Evolutionary conservation across 139 green algal genomes (phyloP).

Genomic region (Mesotaenium endlicherianum): DNA sequence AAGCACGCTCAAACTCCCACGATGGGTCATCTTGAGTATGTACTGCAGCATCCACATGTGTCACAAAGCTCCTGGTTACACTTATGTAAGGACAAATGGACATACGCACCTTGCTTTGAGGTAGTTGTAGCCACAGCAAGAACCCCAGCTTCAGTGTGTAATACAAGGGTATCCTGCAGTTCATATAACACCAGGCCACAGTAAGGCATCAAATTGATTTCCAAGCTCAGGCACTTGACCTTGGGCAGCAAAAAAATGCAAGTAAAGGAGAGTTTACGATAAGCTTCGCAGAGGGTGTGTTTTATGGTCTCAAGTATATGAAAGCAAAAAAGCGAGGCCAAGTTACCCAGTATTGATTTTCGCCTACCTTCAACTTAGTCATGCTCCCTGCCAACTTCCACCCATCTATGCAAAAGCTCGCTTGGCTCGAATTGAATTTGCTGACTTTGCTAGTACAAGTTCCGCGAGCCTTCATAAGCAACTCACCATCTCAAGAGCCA

Average conservation of each 20-base stretch:
- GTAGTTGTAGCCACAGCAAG: slow-evolving; percentile 51
- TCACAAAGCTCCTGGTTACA: background rate
- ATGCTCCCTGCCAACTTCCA: too few relatives aligned
- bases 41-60: background rate
- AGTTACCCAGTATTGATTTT: background rate
- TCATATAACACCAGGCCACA: slow-evolving; percentile 24
- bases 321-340: background rate
- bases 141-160: slow-evolving; percentile 51
- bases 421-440: too few relatives aligned
- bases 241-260: background rate
- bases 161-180: slow-evolving; percentile 41
- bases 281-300: background rate
- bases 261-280: background rate
- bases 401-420: too few relatives aligned
- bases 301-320: background rate
- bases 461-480: background rate
- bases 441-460: background rate
- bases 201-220: background rate
- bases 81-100: background rate
- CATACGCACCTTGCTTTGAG: slow-evolving; percentile 38
- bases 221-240: background rate
- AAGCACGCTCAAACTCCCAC: too few relatives aligned
- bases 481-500: slow-evolving; percentile 34
- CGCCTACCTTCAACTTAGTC: background rate
- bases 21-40: too few relatives aligned